A percentile compares a stretch with the other conserved stretches of the same genome.
Conservation (phyloP, 1,284 basidiomycete genomes). For the Sanghuangporus weigelae region DNA sequence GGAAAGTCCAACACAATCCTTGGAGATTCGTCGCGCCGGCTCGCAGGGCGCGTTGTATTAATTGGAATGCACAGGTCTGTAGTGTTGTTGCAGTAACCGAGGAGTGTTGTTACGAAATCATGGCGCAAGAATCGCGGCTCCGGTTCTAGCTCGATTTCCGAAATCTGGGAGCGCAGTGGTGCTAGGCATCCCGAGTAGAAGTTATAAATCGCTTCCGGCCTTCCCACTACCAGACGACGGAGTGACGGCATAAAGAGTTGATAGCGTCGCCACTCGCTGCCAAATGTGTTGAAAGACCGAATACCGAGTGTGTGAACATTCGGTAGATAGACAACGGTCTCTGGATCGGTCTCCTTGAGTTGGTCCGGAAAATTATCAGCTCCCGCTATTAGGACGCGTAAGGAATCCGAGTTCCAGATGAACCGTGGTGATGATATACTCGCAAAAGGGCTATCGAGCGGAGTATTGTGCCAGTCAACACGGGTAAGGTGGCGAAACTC, state of each 20-base stretch:
- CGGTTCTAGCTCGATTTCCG: not conserved
- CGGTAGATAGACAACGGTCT: not conserved
- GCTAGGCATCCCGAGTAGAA: not conserved
- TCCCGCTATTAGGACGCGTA: conserved; percentile 4
- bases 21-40: not conserved
- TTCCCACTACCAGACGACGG: conserved; percentile 1
- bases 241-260: conserved; percentile 3
- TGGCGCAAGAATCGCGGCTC: conserved; percentile 2
- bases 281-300: not conserved
- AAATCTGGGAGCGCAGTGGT: not conserved
- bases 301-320: conserved; percentile 12
- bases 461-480: conserved; percentile 3
- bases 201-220: conserved; percentile 3
- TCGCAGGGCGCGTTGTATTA: not conserved
- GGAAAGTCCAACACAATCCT: not conserved
- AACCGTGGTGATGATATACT: not conserved
- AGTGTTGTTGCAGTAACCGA: conserved; percentile 2
- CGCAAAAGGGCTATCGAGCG: not conserved
- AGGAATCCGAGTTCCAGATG: conserved; percentile 2
- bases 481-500: conserved; percentile 2
- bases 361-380: not conserved
- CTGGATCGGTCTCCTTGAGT: not conserved
- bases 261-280: not conserved
- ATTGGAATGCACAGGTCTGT: conserved; percentile 6
- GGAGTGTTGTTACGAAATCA: conserved; percentile 7